Evolutionary conservation across 108 stramenopile genomes (phyloP).

Genomic region (Halocafeteria seosinensis): DNA sequence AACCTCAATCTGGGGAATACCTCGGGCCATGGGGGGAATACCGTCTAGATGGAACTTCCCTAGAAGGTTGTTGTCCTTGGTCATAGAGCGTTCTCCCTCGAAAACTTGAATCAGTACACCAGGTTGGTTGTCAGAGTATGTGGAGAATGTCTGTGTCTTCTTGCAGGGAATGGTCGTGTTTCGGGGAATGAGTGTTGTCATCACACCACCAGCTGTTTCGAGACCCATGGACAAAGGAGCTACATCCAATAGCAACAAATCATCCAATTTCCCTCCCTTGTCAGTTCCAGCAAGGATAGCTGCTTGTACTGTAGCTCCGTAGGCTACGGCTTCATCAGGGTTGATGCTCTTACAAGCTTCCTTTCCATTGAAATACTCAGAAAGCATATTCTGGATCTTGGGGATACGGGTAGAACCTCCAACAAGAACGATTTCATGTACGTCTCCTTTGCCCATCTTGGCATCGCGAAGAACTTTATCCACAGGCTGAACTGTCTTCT

Average conservation of each 20-base stretch:
- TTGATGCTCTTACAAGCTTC: slow-evolving; percentile 56
- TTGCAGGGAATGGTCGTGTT: slow-evolving; percentile 80
- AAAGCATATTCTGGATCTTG: slow-evolving; percentile 33
- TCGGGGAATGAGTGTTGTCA: slow-evolving; percentile 78
- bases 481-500: slow-evolving; percentile 26
- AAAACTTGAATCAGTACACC: slow-evolving; percentile 77
- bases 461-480: slow-evolving; percentile 29
- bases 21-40: slow-evolving; percentile 71
- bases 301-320: slow-evolving; percentile 82
- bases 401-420: slow-evolving; percentile 51
- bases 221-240: slow-evolving; percentile 68
- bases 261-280: background rate
- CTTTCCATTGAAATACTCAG: slow-evolving; percentile 22
- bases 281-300: slow-evolving; percentile 49
- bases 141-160: slow-evolving; percentile 77
- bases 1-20: slow-evolving; percentile 78
- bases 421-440: slow-evolving; percentile 43
- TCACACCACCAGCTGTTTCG: slow-evolving; percentile 79
- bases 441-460: slow-evolving; percentile 19
- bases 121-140: slow-evolving; percentile 80
- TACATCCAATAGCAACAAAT: slow-evolving; percentile 55
- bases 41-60: slow-evolving; percentile 78
- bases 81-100: slow-evolving; percentile 87
- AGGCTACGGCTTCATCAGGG: slow-evolving; percentile 91
- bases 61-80: slow-evolving; percentile 59